phyloP scores from a whole-genome alignment of 805 yeast species.

The Kuraishia capsulata region DNA sequence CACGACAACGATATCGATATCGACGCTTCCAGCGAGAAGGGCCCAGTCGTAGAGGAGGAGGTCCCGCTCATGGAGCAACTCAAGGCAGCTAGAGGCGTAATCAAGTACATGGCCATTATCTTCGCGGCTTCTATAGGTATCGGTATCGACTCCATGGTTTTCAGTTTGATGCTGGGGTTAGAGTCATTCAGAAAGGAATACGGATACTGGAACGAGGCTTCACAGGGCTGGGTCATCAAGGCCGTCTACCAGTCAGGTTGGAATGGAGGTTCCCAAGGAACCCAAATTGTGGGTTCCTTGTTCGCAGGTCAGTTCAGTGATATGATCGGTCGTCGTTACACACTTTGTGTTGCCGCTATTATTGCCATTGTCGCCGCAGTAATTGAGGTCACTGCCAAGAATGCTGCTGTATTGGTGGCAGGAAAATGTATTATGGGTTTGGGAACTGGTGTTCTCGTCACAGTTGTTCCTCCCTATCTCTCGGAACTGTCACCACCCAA shows the following conservation, averaged over 20 bases:
- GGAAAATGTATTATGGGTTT: background rate
- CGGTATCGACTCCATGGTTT: constrained; percentile 1
- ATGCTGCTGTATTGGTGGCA: background rate
- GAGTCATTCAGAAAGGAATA: constrained; percentile 1
- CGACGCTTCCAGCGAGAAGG: too few species aligned
- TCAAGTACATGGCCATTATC: background rate
- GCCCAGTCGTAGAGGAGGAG: too few species aligned
- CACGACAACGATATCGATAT: background rate
- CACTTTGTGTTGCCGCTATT: background rate
- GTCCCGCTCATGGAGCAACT: too few species aligned
- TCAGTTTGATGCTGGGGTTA: constrained; percentile 1
- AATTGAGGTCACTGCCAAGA: constrained; percentile 1
- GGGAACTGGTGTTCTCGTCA: background rate
- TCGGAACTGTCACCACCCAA: background rate
- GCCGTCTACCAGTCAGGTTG: constrained; percentile 2
- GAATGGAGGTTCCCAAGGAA: constrained; percentile 1
- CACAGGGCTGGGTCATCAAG: background rate
- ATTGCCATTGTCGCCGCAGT: background rate
- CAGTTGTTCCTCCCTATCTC: background rate
- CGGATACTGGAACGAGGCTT: constrained; percentile 1
- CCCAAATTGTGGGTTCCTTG: constrained; percentile 1
- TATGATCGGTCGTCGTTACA: background rate
- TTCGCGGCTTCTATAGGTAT: background rate
- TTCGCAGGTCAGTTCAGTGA: constrained; percentile 1
- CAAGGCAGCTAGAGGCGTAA: too few species aligned